A percentile compares a stretch with the other conserved stretches of the same genome.
Evolutionary conservation across 176 grass and related monocot species (phyloP).

Genomic region (Echinochloa phyllopogon): DNA sequence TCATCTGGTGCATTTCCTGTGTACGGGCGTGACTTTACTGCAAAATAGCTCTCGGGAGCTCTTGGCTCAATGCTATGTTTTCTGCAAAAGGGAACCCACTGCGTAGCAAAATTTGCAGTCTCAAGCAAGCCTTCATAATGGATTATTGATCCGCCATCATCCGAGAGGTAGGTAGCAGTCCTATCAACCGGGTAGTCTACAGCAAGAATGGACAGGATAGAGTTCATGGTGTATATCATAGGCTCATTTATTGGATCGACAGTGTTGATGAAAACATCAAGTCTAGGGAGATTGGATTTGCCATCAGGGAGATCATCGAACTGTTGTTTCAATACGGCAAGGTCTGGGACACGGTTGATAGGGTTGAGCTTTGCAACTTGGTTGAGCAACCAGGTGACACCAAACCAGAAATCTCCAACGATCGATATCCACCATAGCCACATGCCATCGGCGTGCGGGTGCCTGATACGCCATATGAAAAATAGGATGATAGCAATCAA

Average conservation of each 20-base stretch:
- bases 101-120: conserved; percentile 43
- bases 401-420: conserved; percentile 58
- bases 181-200: conserved; percentile 61
- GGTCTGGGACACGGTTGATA: conserved; percentile 39
- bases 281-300: conserved; percentile 44
- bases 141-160: conserved; percentile 58
- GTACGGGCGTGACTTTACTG: conserved; percentile 42
- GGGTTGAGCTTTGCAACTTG: conserved; percentile 52
- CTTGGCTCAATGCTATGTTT: conserved; percentile 60
- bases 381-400: conserved; percentile 51
- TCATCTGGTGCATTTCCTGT: conserved; percentile 48
- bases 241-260: conserved; percentile 58
- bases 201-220: conserved; percentile 57
- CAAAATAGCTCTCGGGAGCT: conserved; percentile 57
- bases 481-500: conserved; percentile 52
- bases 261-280: conserved; percentile 59
- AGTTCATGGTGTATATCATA: conserved; percentile 60
- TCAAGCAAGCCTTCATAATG: conserved; percentile 57
- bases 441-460: conserved; percentile 47
- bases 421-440: conserved; percentile 63
- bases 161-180: conserved; percentile 54
- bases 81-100: conserved; percentile 63
- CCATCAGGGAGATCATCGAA: conserved; percentile 56
- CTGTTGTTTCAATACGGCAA: conserved; percentile 41
- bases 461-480: conserved; percentile 57